Evolutionary conservation across 176 grass and related monocot species (phyloP).

Genomic region (Zizania latifolia): DNA sequence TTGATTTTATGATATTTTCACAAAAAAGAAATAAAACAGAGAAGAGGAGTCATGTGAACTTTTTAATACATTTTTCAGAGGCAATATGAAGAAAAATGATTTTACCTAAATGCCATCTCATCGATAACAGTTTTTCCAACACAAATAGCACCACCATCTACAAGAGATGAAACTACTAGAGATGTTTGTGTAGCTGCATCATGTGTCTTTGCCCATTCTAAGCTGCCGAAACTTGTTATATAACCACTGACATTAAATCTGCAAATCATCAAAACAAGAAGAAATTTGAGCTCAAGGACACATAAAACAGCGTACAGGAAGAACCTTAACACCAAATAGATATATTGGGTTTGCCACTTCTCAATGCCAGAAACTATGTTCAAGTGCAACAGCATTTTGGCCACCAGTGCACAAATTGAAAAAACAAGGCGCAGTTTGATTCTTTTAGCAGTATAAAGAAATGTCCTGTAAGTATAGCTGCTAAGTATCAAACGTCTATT

Average conservation of each 20-base stretch:
- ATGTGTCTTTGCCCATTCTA: constrained; percentile 67
- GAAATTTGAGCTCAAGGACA: constrained; percentile 15
- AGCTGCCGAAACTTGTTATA: constrained; percentile 78
- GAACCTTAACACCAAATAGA: neutral
- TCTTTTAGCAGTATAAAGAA: neutral
- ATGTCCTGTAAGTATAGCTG: neutral
- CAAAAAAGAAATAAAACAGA: neutral
- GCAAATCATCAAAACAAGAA: constrained; percentile 21
- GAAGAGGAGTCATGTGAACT: neutral
- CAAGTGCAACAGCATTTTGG: neutral
- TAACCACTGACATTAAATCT: constrained; percentile 73
- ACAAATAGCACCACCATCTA: constrained; percentile 71
- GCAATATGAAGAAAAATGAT: neutral
- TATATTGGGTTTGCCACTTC: neutral
- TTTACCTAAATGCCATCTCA: constrained; percentile 91
- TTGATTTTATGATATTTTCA: neutral
- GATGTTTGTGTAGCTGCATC: constrained; percentile 56
- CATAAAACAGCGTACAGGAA: constrained; percentile 1
- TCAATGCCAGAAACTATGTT: constrained; percentile 14
- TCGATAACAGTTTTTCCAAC: constrained; percentile 92
- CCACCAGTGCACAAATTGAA: neutral
- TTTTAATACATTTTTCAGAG: neutral
- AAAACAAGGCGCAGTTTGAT: neutral
- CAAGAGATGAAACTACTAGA: constrained; percentile 66
- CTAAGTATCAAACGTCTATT: neutral